Evolutionary conservation across 2,329 filamentous ascomycete genomes (phyloP).

Genomic region (Beauveria rudraprayagi): DNA sequence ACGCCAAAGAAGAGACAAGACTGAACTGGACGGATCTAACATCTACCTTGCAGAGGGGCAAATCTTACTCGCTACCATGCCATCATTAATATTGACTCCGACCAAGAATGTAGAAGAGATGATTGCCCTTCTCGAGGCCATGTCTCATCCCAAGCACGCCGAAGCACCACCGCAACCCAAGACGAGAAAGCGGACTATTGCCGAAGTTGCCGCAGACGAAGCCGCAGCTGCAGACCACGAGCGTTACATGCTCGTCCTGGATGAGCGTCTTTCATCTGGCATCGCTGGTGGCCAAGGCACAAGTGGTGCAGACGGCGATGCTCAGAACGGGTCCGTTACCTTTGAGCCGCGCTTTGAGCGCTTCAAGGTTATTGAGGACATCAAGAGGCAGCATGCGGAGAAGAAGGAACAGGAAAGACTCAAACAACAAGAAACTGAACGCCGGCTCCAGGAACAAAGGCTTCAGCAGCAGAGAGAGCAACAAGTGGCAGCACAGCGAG

Average conservation of each 20-base stretch:
- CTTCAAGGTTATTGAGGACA: slow-evolving; percentile 85
- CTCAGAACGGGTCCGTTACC: slow-evolving; percentile 59
- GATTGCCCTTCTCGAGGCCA: slow-evolving; percentile 60
- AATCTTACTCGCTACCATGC: slow-evolving; percentile 63
- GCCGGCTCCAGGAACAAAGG: slow-evolving; percentile 40
- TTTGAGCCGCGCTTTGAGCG: slow-evolving; percentile 84
- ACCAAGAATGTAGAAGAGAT: slow-evolving; percentile 61
- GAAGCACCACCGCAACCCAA: slow-evolving; percentile 75
- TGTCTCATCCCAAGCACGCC: slow-evolving; percentile 71
- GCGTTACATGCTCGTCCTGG: slow-evolving; percentile 84
- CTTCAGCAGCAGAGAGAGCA: slow-evolving; percentile 39
- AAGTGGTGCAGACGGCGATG: slow-evolving; percentile 60
- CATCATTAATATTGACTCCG: slow-evolving; percentile 70
- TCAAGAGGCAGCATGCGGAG: slow-evolving; percentile 69
- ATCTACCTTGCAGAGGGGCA: slow-evolving; percentile 69
- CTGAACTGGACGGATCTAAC: slow-evolving; percentile 68
- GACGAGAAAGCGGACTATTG: slow-evolving; percentile 84
- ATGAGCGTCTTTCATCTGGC: slow-evolving; percentile 66
- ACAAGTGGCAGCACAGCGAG: slow-evolving; percentile 34
- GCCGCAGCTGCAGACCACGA: slow-evolving; percentile 83
- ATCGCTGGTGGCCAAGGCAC: slow-evolving; percentile 49
- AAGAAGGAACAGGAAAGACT: slow-evolving; percentile 69
- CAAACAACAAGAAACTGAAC: slow-evolving; percentile 53
- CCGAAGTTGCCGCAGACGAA: slow-evolving; percentile 91
- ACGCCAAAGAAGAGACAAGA: slow-evolving; percentile 60